Conservation (phyloP, 106 monocot species). For the Allium sativum region DNA sequence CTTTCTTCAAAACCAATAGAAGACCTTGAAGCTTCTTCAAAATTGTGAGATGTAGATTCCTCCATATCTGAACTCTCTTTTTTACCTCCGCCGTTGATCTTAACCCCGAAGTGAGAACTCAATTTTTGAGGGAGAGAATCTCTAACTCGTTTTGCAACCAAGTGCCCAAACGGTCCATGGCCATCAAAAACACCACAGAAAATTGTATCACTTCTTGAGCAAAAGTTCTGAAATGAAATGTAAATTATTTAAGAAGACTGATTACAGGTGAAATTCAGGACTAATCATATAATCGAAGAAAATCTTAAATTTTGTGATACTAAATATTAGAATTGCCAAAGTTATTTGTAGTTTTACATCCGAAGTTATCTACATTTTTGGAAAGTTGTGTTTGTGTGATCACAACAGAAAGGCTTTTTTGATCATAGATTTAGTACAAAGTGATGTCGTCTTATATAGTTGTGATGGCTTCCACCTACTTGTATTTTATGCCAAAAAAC, state of each 20-base stretch:
- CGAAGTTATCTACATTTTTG: no score
- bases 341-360: no score
- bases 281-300: no score
- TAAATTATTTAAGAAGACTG: background rate
- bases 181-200: slow-evolving; percentile 74
- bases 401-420: no score
- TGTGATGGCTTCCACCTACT: no score
- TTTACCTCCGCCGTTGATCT: background rate
- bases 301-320: no score
- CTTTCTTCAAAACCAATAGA: slow-evolving; percentile 12
- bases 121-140: slow-evolving; percentile 39
- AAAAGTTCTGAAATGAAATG: slow-evolving; percentile 28
- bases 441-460: no score
- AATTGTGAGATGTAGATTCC: slow-evolving; percentile 5
- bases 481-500: no score
- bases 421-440: no score
- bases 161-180: slow-evolving; percentile 53
- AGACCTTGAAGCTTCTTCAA: slow-evolving; percentile 8
- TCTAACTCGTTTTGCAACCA: slow-evolving; percentile 47
- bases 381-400: no score
- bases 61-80: slow-evolving; percentile 9
- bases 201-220: slow-evolving; percentile 27
- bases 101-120: slow-evolving; percentile 10
- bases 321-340: no score
- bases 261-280: background rate